Evolutionary conservation across 2,329 filamentous ascomycete genomes (phyloP).

Genomic region (Volutella citrinella): DNA sequence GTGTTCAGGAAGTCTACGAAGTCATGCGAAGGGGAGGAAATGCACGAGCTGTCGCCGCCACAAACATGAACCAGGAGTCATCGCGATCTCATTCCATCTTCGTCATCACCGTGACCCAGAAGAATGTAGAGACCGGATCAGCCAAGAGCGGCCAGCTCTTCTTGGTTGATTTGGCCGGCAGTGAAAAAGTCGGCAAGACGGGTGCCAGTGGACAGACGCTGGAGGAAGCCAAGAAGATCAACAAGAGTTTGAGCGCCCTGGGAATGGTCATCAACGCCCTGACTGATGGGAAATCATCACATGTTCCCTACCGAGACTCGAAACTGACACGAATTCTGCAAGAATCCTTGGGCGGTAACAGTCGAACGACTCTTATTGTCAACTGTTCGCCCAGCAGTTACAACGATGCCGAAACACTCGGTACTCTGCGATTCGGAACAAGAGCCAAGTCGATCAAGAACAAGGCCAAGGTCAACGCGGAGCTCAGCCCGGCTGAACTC

Average conservation of each 20-base stretch:
- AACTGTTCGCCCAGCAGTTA: slow-evolving; percentile 99
- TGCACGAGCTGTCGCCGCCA: slow-evolving; percentile 87
- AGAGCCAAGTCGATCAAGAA: slow-evolving; percentile 99
- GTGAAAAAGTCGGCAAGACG: slow-evolving; percentile 98
- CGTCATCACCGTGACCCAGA: slow-evolving; percentile 93
- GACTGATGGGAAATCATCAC: slow-evolving; percentile 94
- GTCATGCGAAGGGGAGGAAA: slow-evolving; percentile 92
- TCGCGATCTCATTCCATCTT: slow-evolving; percentile 98
- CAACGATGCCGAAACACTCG: slow-evolving; percentile 92
- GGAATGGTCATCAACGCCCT: slow-evolving; percentile 99
- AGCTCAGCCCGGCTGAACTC: slow-evolving; percentile 92
- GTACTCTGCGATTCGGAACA: slow-evolving; percentile 91
- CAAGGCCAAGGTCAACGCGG: slow-evolving; percentile 99
- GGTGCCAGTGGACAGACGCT: slow-evolving; percentile 95
- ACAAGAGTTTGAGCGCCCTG: slow-evolving; percentile 96
- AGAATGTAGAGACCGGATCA: slow-evolving; percentile 94
- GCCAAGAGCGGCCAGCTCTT: slow-evolving; percentile 96
- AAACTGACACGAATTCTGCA: slow-evolving; percentile 96
- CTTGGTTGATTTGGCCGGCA: slow-evolving; percentile 95
- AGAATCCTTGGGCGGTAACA: slow-evolving; percentile 96
- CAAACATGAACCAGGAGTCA: slow-evolving; percentile 99
- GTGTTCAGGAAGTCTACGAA: slow-evolving; percentile 93
- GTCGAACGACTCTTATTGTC: slow-evolving; percentile 95
- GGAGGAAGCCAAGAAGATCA: slow-evolving; percentile 99
- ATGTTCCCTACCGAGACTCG: slow-evolving; percentile 95